Base-by-base conservation (phyloP, 352 stramenopile species). In the Pythium chondricola region DNA sequence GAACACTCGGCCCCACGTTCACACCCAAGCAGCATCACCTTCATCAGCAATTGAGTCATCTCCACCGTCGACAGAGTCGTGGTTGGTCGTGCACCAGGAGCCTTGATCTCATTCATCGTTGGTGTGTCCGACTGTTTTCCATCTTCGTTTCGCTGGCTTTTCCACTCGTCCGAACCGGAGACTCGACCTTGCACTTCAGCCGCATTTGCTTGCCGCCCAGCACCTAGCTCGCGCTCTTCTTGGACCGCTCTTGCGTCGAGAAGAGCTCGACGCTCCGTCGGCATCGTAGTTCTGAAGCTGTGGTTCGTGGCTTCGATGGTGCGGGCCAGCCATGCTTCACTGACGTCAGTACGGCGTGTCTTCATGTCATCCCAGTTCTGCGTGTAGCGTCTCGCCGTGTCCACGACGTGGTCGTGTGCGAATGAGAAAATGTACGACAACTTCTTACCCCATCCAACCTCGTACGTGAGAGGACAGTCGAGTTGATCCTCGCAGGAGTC, bases 391-490 rank as follows among this genome's bases (percentile, higher is more conserved):
- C 74, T 74, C 8, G 91, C 93, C 2, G 95, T 85, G 63, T 98
- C 94, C 17, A 94, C 75, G 9, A 98, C 73, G 63, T 96, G 74
- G 63, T 97, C 86, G 30, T 71, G 66, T 5, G 69, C 72, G 41
- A 94, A 86, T 6, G 91, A 91, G 52, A 97, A 85, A 27, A 97
- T 89, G 57, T 97, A 97, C 47, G 75, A 91, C 0, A 97, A 62
- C 31, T 96, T 83, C 47, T 98, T 98, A 1, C 90, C 91, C 92
- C 94, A 98, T 10, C 92, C 94, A 45, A 93, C 71, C 66, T 98
- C 94, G 51, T 98, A 98, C 35, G 96, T 97, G 18, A 95, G 74
- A 10, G 91, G 86, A 51, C 78, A 74, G 56, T 98, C 87, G 24
- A 98, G 81, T 40, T 97, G 71, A 25, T 95, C 74, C 74, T 98